Conservation (phyloP, 164 flowering plant genomes). For the Tetrastigma voinierianum region DNA sequence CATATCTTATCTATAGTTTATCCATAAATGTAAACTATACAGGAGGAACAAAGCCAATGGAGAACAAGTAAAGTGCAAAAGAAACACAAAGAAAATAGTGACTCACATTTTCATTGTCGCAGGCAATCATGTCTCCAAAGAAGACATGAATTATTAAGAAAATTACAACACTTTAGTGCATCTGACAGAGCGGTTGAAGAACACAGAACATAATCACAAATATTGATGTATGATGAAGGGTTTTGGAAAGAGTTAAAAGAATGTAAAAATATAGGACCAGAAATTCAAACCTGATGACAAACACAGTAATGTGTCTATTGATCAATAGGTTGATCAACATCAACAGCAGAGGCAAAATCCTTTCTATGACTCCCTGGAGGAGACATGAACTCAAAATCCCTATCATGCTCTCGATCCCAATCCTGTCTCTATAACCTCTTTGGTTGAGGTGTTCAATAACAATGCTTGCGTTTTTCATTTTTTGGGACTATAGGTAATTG, state of each 20-base stretch:
- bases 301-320: slow-evolving; percentile 99
- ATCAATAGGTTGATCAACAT: slow-evolving; percentile 90
- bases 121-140: slow-evolving; percentile 99
- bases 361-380: slow-evolving; percentile 94
- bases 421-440: slow-evolving; percentile 80
- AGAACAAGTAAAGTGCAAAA: background rate
- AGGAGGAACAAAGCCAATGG: background rate
- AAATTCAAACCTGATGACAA: slow-evolving; percentile 81
- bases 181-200: no score
- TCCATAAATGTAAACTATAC: no score
- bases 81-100: background rate
- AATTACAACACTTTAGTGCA: slow-evolving; percentile 7
- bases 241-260: background rate
- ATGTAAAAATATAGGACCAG: background rate
- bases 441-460: slow-evolving; percentile 71
- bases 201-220: background rate
- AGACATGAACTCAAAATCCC: slow-evolving; percentile 98
- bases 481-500: slow-evolving; percentile 77
- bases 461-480: slow-evolving; percentile 61
- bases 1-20: no score
- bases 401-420: slow-evolving; percentile 91
- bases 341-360: slow-evolving; percentile 64
- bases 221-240: no score
- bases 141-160: slow-evolving; percentile 58
- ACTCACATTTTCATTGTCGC: slow-evolving; percentile 94